Evolutionary conservation across 2,329 filamentous ascomycete species (phyloP).

Genomic region (Paecilomyces fulvus): DNA sequence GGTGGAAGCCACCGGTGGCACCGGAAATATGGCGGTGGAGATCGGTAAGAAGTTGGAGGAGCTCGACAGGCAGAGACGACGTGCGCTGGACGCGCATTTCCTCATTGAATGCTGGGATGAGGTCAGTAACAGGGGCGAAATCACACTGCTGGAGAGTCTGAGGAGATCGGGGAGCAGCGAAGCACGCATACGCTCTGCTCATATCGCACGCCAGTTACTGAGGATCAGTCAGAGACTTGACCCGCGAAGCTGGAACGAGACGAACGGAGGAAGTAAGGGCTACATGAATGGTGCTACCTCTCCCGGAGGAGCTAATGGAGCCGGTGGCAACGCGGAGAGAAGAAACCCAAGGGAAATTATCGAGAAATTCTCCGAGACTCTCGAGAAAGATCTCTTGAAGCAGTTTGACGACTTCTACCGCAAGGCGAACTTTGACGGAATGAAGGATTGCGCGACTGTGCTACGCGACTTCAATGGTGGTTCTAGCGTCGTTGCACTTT

Average conservation of each 20-base stretch:
- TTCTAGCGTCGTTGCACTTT: slow-evolving; percentile 86
- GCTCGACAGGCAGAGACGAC: slow-evolving; percentile 79
- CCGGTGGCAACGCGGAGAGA: slow-evolving; percentile 41
- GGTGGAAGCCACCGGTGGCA: slow-evolving; percentile 33
- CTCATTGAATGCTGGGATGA: slow-evolving; percentile 95
- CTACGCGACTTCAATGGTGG: slow-evolving; percentile 94
- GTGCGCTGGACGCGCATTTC: slow-evolving; percentile 89
- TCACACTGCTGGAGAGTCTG: slow-evolving; percentile 82
- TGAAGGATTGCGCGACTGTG: slow-evolving; percentile 94
- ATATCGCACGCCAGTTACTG: slow-evolving; percentile 87
- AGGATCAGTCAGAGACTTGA: slow-evolving; percentile 90
- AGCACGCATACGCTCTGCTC: slow-evolving; percentile 86
- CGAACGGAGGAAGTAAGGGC: slow-evolving; percentile 46
- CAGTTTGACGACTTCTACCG: slow-evolving; percentile 98
- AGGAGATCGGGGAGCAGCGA: slow-evolving; percentile 76
- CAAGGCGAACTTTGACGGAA: slow-evolving; percentile 90
- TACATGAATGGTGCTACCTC: slow-evolving; percentile 15
- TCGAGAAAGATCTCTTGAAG: slow-evolving; percentile 90
- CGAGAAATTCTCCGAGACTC: slow-evolving; percentile 90
- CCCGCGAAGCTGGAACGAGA: slow-evolving; percentile 58
- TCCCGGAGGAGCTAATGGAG: slow-evolving; percentile 38
- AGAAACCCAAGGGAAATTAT: slow-evolving; percentile 75
- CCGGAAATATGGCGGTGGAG: slow-evolving; percentile 84
- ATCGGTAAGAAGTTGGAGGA: slow-evolving; percentile 93
- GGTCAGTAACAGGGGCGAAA: slow-evolving; percentile 78